Evolutionary conservation across 495 filamentous ascomycete genomes (phyloP).

Genomic region (Penicillium bialowiezense): DNA sequence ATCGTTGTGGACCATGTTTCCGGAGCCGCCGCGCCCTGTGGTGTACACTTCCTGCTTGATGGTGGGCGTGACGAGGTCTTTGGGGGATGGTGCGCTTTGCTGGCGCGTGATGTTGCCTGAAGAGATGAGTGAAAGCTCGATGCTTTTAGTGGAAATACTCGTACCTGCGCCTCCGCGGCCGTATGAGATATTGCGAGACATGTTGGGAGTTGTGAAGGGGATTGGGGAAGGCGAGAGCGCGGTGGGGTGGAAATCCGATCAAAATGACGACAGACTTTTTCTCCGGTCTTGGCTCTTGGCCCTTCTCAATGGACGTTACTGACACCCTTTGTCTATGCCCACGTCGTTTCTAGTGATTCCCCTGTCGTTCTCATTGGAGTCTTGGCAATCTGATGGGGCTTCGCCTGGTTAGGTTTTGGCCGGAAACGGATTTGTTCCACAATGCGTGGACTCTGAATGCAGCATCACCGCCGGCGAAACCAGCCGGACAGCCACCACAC

Average conservation of each 20-base stretch:
- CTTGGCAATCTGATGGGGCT: no score
- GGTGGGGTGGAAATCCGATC: not conserved
- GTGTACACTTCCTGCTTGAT: conserved; percentile 81
- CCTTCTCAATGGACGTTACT: no score
- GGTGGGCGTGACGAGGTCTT: conserved; percentile 74
- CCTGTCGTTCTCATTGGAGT: no score
- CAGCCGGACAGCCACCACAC: no score
- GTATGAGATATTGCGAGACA: conserved; percentile 43
- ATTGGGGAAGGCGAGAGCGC: not conserved
- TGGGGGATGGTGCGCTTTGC: conserved; percentile 46
- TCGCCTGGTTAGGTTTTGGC: no score
- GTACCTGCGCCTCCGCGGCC: conserved; percentile 57
- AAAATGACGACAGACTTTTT: conserved; percentile 2
- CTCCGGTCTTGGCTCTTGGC: not conserved
- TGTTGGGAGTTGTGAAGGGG: conserved; percentile 3
- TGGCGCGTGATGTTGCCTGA: conserved; percentile 72
- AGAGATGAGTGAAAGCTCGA: not conserved
- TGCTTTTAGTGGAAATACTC: not conserved
- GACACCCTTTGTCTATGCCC: no score
- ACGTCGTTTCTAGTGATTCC: no score
- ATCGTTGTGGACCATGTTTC: conserved; percentile 75
- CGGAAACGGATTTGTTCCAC: no score
- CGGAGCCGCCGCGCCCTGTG: conserved; percentile 70
- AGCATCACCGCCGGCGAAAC: no score
- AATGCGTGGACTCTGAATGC: no score